Base-by-base conservation (phyloP, 352 stramenopile genomes). In the Aphanomyces cochlioides region DNA sequence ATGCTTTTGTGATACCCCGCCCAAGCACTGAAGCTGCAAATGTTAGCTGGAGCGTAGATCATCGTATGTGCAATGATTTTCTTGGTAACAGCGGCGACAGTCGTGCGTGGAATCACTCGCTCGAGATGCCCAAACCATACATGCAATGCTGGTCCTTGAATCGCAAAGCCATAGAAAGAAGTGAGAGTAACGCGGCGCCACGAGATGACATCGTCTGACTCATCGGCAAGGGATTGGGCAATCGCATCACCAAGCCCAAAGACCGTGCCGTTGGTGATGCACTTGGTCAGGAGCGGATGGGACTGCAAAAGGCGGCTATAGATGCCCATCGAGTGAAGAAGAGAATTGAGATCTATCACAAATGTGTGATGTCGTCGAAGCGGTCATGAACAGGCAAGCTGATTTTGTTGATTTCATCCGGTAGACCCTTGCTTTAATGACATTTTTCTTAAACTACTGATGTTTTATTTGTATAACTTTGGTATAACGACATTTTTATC, bases 231-330 rank as follows among this genome's bases (percentile, higher is more conserved):
- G 36, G 72, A 67, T 73, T 93, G 85, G 7, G 85, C 85, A 41
- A 84, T 67, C 48, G 77, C 77, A 63, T 93, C 85, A 7, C 84
- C 85, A 28, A 85, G 67, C n/a, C 84, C 82, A 70, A 93, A 92
- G 72, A 93, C 77, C 36, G 82, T 58, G 40, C 75, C 78, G 7
- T 84, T 89, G 34, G 85, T 92, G 47, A 89, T 65, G 47, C 74
- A 78, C 78, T 93, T 93, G 36, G 84, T 90, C 59, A 88, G 45
- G 67, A 92, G 72, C 61, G 85, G 85, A 34, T 72, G 75, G 45
- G 76, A 53, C 13, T 72, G 75, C 56, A 93, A 71, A 66, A 80
- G 84, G 43, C 73, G 71, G 47, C 87, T 77, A 75, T 93, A 93
- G 19, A 70, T 64, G 56, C 15, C 37, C 56, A 58, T 58, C 28